These are phyloP conservation scores for Stachybotrys chartarum DNA, from an alignment of 2,329 filamentous ascomycete species.

Conservation along the genomic window DNA sequence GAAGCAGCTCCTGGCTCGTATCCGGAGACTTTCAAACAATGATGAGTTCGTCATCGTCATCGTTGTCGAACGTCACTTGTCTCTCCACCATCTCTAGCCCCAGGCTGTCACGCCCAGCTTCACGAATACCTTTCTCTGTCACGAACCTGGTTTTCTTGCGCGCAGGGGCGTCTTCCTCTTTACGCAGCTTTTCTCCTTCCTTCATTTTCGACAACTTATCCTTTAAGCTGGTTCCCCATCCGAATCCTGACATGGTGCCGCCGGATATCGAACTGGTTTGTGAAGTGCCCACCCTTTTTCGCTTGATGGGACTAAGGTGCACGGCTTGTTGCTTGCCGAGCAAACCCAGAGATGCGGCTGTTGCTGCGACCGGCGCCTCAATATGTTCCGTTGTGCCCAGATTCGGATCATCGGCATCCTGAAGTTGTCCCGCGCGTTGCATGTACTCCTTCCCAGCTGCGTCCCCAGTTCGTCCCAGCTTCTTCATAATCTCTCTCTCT, in stretches of 20 bases:
- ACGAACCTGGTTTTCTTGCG: slow-evolving; percentile 75
- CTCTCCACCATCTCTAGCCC: slow-evolving; percentile 39
- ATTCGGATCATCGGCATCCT: not conserved
- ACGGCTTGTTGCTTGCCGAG: slow-evolving; percentile 34
- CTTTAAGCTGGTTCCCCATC: slow-evolving; percentile 50
- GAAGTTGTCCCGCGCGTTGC: slow-evolving; percentile 26
- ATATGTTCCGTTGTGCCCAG: slow-evolving; percentile 6
- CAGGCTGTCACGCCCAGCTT: slow-evolving; percentile 68
- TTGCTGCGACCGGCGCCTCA: slow-evolving; percentile 25
- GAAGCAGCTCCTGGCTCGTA: too few species aligned
- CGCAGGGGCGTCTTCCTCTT: slow-evolving; percentile 34
- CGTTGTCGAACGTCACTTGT: slow-evolving; percentile 28
- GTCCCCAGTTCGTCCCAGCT: slow-evolving; percentile 55
- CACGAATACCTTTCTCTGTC: slow-evolving; percentile 68
- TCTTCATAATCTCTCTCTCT: slow-evolving; percentile 65
- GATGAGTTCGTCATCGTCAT: slow-evolving; percentile 46
- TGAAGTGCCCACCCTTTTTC: slow-evolving; percentile 50
- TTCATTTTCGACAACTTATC: slow-evolving; percentile 56
- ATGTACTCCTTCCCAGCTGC: slow-evolving; percentile 69
- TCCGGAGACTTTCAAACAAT: slow-evolving; percentile 27
- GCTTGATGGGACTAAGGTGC: slow-evolving; percentile 52
- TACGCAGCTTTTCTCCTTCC: slow-evolving; percentile 45
- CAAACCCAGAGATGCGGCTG: slow-evolving; percentile 31
- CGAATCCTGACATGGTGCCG: slow-evolving; percentile 27
- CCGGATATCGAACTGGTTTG: slow-evolving; percentile 21